phyloP scores from a whole-genome alignment of 345 rosid species.

The Syzygium aqueum region DNA sequence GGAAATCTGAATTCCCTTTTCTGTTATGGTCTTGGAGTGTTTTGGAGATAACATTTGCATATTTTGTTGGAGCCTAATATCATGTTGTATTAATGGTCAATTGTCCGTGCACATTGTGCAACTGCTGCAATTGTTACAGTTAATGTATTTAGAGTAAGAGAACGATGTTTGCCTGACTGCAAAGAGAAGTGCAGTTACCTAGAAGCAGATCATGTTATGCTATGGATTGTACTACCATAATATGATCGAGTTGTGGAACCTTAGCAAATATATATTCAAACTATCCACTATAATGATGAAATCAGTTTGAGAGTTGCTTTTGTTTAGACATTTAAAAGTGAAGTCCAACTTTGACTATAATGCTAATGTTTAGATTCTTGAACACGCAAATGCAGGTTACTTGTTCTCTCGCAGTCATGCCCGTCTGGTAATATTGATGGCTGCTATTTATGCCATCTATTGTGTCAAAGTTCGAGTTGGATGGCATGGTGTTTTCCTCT shows the following conservation, averaged over 20 bases:
- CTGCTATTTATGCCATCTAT: conserved; percentile 59
- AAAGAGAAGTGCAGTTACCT: background rate
- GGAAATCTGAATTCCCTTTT: background rate
- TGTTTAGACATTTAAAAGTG: background rate
- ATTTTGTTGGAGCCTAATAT: background rate
- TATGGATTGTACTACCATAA: background rate
- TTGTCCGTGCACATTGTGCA: background rate
- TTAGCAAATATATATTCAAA: background rate
- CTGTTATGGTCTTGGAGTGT: background rate
- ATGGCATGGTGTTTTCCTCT: conserved; percentile 83
- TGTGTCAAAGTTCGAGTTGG: conserved; percentile 88
- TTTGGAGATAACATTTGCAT: background rate
- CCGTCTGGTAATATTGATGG: conserved; percentile 72
- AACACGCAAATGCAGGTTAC: conserved; percentile 54
- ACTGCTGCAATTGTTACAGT: background rate
- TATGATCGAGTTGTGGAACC: background rate
- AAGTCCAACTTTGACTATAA: background rate
- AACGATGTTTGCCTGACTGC: background rate
- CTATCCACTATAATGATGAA: background rate
- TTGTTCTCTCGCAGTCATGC: conserved; percentile 91
- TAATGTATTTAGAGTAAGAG: background rate
- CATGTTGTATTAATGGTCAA: background rate
- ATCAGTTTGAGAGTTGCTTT: background rate
- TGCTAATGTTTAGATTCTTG: conserved; percentile 5
- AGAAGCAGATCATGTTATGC: background rate